A percentile compares a stretch with the other conserved stretches of the same genome.
Evolutionary conservation across 129 eudicot genomes (phyloP).

Genomic region (Deinandra increscens): DNA sequence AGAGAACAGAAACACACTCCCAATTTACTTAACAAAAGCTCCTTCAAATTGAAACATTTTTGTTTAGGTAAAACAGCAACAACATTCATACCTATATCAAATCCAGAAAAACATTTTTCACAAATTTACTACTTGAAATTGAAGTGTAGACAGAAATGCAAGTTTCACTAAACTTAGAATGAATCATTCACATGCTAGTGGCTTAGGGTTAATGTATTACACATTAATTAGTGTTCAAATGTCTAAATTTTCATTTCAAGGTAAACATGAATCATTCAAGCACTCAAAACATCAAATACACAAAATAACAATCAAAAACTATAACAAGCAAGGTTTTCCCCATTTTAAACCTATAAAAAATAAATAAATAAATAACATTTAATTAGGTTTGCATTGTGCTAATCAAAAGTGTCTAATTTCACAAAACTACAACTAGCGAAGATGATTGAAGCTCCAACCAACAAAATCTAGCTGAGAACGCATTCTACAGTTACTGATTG

Average conservation of each 20-base stretch:
- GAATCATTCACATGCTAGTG: not conserved
- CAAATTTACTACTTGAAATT: not conserved
- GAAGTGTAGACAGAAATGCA: too few species aligned
- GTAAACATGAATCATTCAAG: slow-evolving; percentile 5
- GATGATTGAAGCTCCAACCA: not conserved
- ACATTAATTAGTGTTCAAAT: not conserved
- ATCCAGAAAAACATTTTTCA: not conserved
- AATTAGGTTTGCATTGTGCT: slow-evolving; percentile 14
- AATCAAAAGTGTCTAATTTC: not conserved
- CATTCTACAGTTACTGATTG: slow-evolving; percentile 26
- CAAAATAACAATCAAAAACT: not conserved
- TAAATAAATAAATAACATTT: not conserved
- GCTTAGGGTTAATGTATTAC: not conserved
- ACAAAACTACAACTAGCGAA: slow-evolving; percentile 2
- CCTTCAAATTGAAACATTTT: not conserved
- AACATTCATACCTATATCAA: not conserved
- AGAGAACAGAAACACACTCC: not conserved
- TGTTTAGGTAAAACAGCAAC: not conserved
- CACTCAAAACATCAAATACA: not conserved
- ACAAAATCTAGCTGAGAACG: slow-evolving; percentile 16
- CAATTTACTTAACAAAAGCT: not conserved
- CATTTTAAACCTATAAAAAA: not conserved
- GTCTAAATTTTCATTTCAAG: not conserved
- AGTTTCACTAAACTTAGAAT: not conserved
- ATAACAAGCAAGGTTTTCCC: not conserved